Percentiles rank a stretch among this genome's conserved stretches.
Evolutionary conservation across 1,284 basidiomycete species (phyloP).

Genomic region (Apiotrichum sp.): DNA sequence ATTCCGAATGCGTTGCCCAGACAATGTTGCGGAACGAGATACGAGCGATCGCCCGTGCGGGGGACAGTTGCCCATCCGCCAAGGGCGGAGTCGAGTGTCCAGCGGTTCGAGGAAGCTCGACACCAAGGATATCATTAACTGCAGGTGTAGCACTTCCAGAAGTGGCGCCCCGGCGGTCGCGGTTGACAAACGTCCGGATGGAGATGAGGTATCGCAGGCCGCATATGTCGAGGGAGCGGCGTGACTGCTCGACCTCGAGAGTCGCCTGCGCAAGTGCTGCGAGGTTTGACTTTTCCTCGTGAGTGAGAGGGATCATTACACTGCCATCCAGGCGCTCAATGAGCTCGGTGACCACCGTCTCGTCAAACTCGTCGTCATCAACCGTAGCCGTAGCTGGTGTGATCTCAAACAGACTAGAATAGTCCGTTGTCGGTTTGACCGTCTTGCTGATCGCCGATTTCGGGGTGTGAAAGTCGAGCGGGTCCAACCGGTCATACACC

Average conservation of each 20-base stretch:
- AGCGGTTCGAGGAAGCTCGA: constrained; percentile 62
- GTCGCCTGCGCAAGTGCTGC: constrained; percentile 75
- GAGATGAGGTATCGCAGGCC: constrained; percentile 85
- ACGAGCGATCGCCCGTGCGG: not conserved
- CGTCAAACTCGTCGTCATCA: constrained; percentile 61
- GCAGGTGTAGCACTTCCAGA: constrained; percentile 24
- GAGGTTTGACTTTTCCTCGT: constrained; percentile 71
- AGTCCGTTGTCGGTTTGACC: constrained; percentile 5
- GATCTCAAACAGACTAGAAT: constrained; percentile 31
- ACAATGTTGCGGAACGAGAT: constrained; percentile 77
- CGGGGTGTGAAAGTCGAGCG: constrained; percentile 28
- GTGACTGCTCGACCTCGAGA: constrained; percentile 81
- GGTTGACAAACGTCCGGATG: constrained; percentile 55
- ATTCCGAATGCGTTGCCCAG: constrained; percentile 92
- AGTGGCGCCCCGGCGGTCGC: constrained; percentile 20
- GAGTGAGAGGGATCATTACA: constrained; percentile 63
- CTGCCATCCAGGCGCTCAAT: constrained; percentile 59
- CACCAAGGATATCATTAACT: constrained; percentile 45
- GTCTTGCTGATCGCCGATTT: constrained; percentile 1
- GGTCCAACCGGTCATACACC: constrained; percentile 32
- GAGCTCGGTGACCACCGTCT: constrained; percentile 57
- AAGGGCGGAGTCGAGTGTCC: constrained; percentile 77
- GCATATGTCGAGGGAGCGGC: constrained; percentile 76
- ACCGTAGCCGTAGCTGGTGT: constrained; percentile 15
- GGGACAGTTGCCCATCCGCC: not conserved